Evolutionary conservation across 1,284 basidiomycete genomes (phyloP).

Genomic region (Puccinia horiana): DNA sequence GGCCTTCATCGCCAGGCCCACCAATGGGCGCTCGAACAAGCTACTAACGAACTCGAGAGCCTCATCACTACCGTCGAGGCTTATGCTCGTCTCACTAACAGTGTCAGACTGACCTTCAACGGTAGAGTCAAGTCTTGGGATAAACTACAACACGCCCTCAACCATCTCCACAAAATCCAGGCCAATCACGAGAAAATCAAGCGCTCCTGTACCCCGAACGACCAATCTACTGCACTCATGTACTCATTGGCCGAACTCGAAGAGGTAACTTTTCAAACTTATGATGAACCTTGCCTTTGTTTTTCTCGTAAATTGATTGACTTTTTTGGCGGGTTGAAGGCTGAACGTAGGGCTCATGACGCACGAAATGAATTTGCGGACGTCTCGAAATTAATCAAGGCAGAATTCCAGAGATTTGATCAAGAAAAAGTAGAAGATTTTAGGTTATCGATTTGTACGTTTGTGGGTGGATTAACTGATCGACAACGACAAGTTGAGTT

Average conservation of each 20-base stretch:
- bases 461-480: constrained; percentile 77
- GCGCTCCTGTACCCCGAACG: constrained; percentile 24
- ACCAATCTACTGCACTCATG: constrained; percentile 40
- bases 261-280: constrained; percentile 6
- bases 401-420: constrained; percentile 90
- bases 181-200: constrained; percentile 45
- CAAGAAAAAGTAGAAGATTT: constrained; percentile 87
- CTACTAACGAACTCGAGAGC: constrained; percentile 56
- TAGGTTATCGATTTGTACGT: constrained; percentile 72
- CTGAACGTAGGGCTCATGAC: constrained; percentile 77
- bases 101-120: constrained; percentile 37
- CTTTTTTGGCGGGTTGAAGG: constrained; percentile 61
- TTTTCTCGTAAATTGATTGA: neutral
- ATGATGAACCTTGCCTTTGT: neutral
- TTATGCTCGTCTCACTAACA: constrained; percentile 38
- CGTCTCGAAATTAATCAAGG: constrained; percentile 80
- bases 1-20: constrained; percentile 55
- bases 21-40: constrained; percentile 55
- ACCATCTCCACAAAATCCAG: constrained; percentile 43
- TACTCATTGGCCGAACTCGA: constrained; percentile 43
- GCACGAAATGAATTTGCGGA: constrained; percentile 83
- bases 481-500: constrained; percentile 72
- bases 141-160: constrained; percentile 39
- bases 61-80: constrained; percentile 71
- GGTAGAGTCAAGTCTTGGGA: constrained; percentile 49